Base-by-base conservation (phyloP, 345 rosid species). In the Durio zibethinus region DNA sequence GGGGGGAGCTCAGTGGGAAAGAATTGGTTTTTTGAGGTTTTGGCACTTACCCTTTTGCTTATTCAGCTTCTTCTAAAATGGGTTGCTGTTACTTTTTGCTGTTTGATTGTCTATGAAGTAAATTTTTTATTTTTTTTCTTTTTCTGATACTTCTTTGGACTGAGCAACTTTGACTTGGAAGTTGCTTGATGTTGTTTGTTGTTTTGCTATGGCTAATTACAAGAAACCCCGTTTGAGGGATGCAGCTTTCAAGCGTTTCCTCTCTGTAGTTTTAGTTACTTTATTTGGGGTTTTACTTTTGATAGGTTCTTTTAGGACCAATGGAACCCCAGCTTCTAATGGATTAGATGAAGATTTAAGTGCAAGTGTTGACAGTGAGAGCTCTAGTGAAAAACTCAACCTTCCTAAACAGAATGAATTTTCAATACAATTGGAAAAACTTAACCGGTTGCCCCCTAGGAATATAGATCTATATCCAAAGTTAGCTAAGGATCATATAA, bases 401-500 rank as follows among this genome's bases (percentile, higher is more conserved):
- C 86, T 93, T 38, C 97, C 97, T 68, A 87, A 79, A 72, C 89
- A 83, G 80, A 91, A 82, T 78, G 59, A 74, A 35, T 77, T 96
- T 76, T 94, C 97, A 2, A 66, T 87, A 72, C 82, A 48, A 77
- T 82, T 96, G 86, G 91, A 90, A 60, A 86, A 73, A 87, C 80
- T 74, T 78, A 96, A 94, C 84, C 80, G 10, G 66, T 80, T 85
- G 67, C 92, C 92, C 4, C 97, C 98, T 0, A 92, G 90, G 78
- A 94, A 96, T 75, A 31, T 64, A 53, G 92, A 94, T 85, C 81
- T 89, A 33, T 92, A 78, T 76, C 98, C 99, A 3, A 72, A 74
- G 53, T 79, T 96, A 82, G 90, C 91, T 0, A 86, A 89, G 76
- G 88, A 89, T 82, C 93, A 77, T 78, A 86, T 96, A 80, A 82